Conservation (phyloP, 768 basidiomycete species). For the Kwoniella europaea region DNA sequence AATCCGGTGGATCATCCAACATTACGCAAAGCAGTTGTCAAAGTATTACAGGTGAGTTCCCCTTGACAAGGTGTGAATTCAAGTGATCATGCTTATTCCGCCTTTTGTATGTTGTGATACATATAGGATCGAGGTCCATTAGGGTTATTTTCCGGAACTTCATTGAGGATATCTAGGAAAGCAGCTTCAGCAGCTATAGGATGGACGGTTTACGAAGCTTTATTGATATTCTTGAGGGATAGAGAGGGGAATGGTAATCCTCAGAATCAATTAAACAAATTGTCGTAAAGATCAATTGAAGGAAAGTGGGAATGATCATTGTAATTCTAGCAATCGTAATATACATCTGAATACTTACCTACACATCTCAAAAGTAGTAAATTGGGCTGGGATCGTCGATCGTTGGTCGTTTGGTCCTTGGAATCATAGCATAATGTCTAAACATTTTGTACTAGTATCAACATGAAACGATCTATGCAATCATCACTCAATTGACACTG, state of each 20-base stretch:
- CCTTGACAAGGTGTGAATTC: neutral
- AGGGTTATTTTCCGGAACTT: constrained; percentile 86
- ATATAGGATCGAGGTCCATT: constrained; percentile 73
- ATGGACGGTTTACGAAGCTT: constrained; percentile 82
- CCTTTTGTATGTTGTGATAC: neutral
- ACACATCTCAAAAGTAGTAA: no score
- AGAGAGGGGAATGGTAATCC: constrained; percentile 4
- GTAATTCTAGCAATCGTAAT: no score
- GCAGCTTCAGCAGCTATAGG: constrained; percentile 86
- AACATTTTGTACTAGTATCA: no score
- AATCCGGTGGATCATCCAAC: constrained; percentile 79
- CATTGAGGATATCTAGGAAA: constrained; percentile 81
- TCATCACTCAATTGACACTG: no score
- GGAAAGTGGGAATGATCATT: no score
- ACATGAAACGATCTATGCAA: no score
- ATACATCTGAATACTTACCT: no score
- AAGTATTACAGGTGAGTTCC: constrained; percentile 2
- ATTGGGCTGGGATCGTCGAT: no score
- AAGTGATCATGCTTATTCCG: constrained; percentile 2
- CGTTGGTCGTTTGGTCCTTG: no score
- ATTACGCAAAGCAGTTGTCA: constrained; percentile 66
- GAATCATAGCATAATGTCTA: no score
- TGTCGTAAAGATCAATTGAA: neutral
- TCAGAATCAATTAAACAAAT: neutral
- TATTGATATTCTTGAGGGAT: constrained; percentile 54